Evolutionary conservation across 2,329 filamentous ascomycete genomes (phyloP).

Genomic region (Leptographium wingfieldii): DNA sequence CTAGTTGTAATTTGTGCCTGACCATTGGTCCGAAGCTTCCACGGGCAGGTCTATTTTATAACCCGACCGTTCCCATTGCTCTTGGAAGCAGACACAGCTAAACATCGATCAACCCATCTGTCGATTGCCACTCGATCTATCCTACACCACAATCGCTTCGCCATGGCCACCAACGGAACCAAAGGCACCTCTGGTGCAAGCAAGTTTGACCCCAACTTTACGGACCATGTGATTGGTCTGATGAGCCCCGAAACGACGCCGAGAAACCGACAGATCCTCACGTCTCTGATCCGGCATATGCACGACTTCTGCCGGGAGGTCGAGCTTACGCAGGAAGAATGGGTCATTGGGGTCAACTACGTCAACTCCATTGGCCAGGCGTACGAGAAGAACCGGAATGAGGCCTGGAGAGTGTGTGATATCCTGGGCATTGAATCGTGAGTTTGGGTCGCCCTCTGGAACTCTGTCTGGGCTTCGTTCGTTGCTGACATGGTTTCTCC

Average conservation of each 20-base stretch:
- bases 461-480: not conserved
- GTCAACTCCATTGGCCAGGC: constrained; percentile 61
- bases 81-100: not conserved
- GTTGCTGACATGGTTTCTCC: not conserved
- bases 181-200: constrained; percentile 7
- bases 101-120: not conserved
- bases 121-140: too few species aligned
- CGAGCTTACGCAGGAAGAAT: constrained; percentile 68
- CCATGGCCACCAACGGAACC: not conserved
- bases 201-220: constrained; percentile 65
- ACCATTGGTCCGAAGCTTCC: not conserved
- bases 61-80: too few species aligned
- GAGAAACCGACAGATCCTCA: constrained; percentile 55
- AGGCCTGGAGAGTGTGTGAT: constrained; percentile 60
- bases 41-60: not conserved
- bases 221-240: constrained; percentile 56
- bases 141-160: not conserved
- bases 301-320: constrained; percentile 75
- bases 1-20: not conserved
- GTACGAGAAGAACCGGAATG: constrained; percentile 56
- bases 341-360: constrained; percentile 47
- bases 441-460: constrained; percentile 11
- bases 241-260: constrained; percentile 61
- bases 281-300: constrained; percentile 56
- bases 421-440: constrained; percentile 61